Evolutionary conservation across 2,329 filamentous ascomycete genomes (phyloP).

Genomic region (Calonectria crousiana): DNA sequence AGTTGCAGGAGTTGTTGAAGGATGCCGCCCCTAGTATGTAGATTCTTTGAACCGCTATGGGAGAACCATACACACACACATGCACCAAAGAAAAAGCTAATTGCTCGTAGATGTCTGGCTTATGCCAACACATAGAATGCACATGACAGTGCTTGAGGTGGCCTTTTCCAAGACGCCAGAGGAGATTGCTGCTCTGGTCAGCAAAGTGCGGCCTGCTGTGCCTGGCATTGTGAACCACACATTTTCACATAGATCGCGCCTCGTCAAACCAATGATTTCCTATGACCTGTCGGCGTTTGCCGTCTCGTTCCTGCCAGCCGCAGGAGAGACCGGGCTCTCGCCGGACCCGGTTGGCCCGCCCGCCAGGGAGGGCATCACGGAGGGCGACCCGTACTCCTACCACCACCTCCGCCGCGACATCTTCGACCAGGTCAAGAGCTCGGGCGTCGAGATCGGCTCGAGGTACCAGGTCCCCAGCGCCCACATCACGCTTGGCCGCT

Average conservation of each 20-base stretch:
- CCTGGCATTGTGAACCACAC: constrained; percentile 75
- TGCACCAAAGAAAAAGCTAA: background rate
- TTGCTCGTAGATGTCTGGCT: constrained; percentile 78
- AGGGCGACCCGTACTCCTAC: constrained; percentile 81
- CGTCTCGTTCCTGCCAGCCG: constrained; percentile 86
- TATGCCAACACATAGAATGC: constrained; percentile 82
- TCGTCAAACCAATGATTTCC: constrained; percentile 85
- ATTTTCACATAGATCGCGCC: constrained; percentile 74
- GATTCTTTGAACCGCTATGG: background rate
- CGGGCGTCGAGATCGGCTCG: constrained; percentile 78
- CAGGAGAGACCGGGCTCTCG: constrained; percentile 64
- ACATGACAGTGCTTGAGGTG: constrained; percentile 88
- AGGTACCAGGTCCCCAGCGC: constrained; percentile 91
- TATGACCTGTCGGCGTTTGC: constrained; percentile 90
- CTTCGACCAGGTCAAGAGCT: constrained; percentile 69
- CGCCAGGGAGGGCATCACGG: constrained; percentile 49
- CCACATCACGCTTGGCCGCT: constrained; percentile 89
- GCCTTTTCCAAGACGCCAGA: constrained; percentile 80
- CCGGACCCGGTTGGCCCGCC: constrained; percentile 56
- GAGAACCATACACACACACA: too few relatives aligned
- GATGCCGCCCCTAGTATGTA: constrained; percentile 76
- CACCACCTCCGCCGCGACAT: constrained; percentile 89
- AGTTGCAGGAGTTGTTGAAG: constrained; percentile 76
- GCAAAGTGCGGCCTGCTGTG: constrained; percentile 67
- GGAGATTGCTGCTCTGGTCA: constrained; percentile 75